phyloP scores from a whole-genome alignment of 495 filamentous ascomycete species.

The Staphylotrichum longicolle region DNA sequence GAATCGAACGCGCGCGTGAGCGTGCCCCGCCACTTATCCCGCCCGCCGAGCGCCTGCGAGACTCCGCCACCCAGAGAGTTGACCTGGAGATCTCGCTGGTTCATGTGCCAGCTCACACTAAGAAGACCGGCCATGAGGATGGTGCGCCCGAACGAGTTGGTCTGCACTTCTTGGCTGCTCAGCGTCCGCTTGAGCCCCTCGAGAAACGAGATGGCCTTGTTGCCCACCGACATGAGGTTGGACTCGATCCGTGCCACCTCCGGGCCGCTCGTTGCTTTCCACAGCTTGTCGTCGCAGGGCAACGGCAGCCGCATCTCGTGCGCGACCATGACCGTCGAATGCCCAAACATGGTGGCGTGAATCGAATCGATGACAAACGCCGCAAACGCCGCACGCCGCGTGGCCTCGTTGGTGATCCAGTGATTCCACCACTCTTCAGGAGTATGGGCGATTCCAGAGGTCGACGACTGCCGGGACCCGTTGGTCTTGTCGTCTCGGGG shows the following conservation, averaged over 20 bases:
- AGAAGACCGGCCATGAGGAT: constrained; percentile 93
- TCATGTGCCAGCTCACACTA: constrained; percentile 96
- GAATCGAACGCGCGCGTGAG: constrained; percentile 89
- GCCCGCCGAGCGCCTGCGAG: constrained; percentile 75
- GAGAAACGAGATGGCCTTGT: constrained; percentile 83
- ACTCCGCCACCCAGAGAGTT: constrained; percentile 76
- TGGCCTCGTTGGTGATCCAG: constrained; percentile 95
- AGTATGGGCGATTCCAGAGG: constrained; percentile 57
- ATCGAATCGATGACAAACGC: constrained; percentile 95
- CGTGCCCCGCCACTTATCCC: constrained; percentile 88
- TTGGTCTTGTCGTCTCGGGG: constrained; percentile 63
- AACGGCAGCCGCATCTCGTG: constrained; percentile 91
- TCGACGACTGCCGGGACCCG: constrained; percentile 59
- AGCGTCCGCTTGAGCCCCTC: constrained; percentile 90
- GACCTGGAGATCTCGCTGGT: constrained; percentile 92
- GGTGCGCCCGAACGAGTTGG: constrained; percentile 91
- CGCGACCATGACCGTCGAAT: constrained; percentile 95
- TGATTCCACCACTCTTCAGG: constrained; percentile 93
- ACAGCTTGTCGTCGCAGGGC: constrained; percentile 90
- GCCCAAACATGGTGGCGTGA: constrained; percentile 97
- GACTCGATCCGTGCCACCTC: constrained; percentile 88
- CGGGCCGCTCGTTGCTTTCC: constrained; percentile 85
- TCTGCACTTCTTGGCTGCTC: constrained; percentile 81
- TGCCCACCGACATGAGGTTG: constrained; percentile 74
- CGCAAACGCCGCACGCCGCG: constrained; percentile 84